Percentiles rank a stretch among this genome's conserved stretches.
Evolutionary conservation across 495 filamentous ascomycete species (phyloP).

Genomic region (Darksidea phi): DNA sequence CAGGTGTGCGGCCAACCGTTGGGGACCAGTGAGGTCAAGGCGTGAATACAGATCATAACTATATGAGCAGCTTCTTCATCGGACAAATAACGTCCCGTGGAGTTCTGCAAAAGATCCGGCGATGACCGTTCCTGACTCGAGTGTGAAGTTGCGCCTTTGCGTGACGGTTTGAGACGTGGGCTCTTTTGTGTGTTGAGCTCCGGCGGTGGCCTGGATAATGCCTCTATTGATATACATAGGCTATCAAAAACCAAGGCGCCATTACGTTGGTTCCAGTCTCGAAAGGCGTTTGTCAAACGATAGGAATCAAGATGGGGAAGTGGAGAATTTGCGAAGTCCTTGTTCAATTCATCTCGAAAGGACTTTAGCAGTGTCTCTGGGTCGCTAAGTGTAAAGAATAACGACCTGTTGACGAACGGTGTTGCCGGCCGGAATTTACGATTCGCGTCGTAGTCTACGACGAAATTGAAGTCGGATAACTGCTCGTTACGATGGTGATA

Average conservation of each 20-base stretch:
- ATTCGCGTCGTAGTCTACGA: conserved; percentile 29
- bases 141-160: conserved; percentile 6
- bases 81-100: conserved; percentile 41
- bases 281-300: conserved; percentile 46
- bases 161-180: conserved; percentile 28
- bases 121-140: neutral
- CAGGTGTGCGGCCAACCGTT: conserved; percentile 49
- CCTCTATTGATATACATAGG: conserved; percentile 69
- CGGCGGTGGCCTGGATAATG: conserved; percentile 65
- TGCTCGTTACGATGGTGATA: conserved; percentile 14
- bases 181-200: conserved; percentile 48
- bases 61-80: conserved; percentile 59
- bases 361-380: conserved; percentile 63
- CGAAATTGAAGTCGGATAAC: conserved; percentile 10
- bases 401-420: conserved; percentile 67
- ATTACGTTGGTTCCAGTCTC: conserved; percentile 32
- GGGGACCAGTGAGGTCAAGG: conserved; percentile 55
- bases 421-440: conserved; percentile 8
- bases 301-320: conserved; percentile 45
- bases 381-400: conserved; percentile 71
- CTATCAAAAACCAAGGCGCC: conserved; percentile 65
- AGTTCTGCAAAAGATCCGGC: neutral
- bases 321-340: conserved; percentile 11
- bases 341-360: conserved; percentile 53
- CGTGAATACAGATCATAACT: conserved; percentile 56